Percentiles rank a stretch among this genome's conserved stretches.
phyloP scores from a whole-genome alignment of 257 asterid species.

The Rubia yunnanensis region DNA sequence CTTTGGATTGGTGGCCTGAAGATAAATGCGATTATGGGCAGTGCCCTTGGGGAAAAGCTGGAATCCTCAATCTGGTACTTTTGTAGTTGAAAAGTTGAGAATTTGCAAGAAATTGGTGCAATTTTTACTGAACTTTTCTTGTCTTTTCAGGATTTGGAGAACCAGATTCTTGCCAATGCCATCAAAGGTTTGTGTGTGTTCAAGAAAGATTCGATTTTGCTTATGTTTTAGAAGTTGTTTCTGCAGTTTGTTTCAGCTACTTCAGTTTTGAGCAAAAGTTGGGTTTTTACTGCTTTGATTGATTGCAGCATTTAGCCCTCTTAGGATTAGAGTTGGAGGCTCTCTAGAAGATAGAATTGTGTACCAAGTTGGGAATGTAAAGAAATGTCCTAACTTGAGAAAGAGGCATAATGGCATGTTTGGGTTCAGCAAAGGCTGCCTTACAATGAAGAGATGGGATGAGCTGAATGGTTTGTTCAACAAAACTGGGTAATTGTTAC shows the following conservation, averaged over 20 bases:
- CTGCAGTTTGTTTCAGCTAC: background rate
- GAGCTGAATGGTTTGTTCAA: constrained; percentile 36
- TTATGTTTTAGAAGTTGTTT: background rate
- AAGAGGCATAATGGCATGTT: constrained; percentile 24
- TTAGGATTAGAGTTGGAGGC: constrained; percentile 67
- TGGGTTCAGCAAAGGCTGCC: constrained; percentile 61
- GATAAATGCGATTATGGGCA: constrained; percentile 55
- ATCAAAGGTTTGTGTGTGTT: constrained; percentile 39
- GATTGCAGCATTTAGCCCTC: constrained; percentile 43
- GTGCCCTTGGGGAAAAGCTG: constrained; percentile 69
- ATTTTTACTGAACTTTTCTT: background rate
- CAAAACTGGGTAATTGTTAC: constrained; percentile 47
- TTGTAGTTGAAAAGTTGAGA: background rate
- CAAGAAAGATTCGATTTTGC: background rate
- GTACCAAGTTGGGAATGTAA: constrained; percentile 38
- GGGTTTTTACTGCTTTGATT: background rate
- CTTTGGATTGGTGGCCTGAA: constrained; percentile 84
- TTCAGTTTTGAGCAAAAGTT: background rate
- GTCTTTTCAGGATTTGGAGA: constrained; percentile 44
- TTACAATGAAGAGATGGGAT: constrained; percentile 69
- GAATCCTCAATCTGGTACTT: constrained; percentile 52
- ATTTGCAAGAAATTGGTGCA: background rate
- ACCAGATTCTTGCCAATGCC: constrained; percentile 56
- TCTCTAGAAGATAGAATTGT: constrained; percentile 64
- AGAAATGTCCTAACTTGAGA: constrained; percentile 48